Evolutionary conservation across 768 basidiomycete species (phyloP).

Genomic region (Boletus edulis): DNA sequence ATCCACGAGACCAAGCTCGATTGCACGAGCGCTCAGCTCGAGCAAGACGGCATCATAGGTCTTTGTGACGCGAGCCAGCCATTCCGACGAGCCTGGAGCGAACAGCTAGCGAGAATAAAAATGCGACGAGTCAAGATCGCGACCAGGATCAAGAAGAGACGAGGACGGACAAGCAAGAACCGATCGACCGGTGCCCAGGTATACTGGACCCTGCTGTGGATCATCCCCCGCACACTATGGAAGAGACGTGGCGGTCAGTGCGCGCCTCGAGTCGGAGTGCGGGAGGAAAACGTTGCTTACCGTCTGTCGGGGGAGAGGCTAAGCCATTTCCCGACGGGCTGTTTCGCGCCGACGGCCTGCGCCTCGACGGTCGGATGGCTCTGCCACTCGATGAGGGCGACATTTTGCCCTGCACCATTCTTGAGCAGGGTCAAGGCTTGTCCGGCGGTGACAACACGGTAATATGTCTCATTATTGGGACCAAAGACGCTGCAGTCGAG

Average conservation of each 20-base stretch:
- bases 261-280: background rate
- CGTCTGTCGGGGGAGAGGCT: slow-evolving; percentile 45
- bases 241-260: background rate
- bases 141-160: background rate
- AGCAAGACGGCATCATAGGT: slow-evolving; percentile 44
- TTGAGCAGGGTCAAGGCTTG: slow-evolving; percentile 56
- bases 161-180: slow-evolving; percentile 38
- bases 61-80: slow-evolving; percentile 52
- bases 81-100: slow-evolving; percentile 35
- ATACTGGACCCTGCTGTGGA: slow-evolving; percentile 47
- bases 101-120: slow-evolving; percentile 40
- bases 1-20: slow-evolving; percentile 55
- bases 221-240: slow-evolving; percentile 42
- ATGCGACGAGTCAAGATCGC: background rate
- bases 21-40: slow-evolving; percentile 54
- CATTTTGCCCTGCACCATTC: slow-evolving; percentile 42
- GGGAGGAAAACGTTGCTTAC: slow-evolving; percentile 26
- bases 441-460: slow-evolving; percentile 51
- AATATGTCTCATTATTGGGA: slow-evolving; percentile 46
- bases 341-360: slow-evolving; percentile 47
- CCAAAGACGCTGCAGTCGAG: slow-evolving; percentile 56
- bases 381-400: slow-evolving; percentile 60
- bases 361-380: slow-evolving; percentile 50
- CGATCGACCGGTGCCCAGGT: slow-evolving; percentile 55
- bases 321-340: slow-evolving; percentile 53